Percentiles rank a stretch among this genome's conserved stretches.
phyloP scores from a whole-genome alignment of 108 stramenopile genomes.

The Skeletonema tropicum region DNA sequence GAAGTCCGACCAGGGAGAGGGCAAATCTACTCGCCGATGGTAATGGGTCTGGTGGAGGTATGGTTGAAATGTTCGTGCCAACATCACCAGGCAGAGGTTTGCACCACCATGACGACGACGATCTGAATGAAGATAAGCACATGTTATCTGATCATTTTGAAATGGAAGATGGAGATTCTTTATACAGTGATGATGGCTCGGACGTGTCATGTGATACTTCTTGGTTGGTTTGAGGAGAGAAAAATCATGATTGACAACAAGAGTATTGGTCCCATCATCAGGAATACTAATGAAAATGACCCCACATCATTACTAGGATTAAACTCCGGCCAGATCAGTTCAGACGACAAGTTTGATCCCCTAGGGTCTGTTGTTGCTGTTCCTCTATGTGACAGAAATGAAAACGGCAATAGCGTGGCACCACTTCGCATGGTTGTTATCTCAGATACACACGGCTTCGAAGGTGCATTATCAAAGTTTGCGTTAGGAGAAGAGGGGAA shows the following conservation, averaged over 20 bases:
- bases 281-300: not conserved
- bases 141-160: conserved; percentile 18
- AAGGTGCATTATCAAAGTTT: conserved; percentile 49
- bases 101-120: conserved; percentile 10
- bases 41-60: not conserved
- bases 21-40: conserved; percentile 4
- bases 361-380: conserved; percentile 22
- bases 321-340: conserved; percentile 1
- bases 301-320: not conserved
- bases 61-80: conserved; percentile 27
- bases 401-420: conserved; percentile 14
- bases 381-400: conserved; percentile 16
- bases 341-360: conserved; percentile 28
- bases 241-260: not conserved
- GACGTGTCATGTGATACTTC: conserved; percentile 10
- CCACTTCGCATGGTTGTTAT: conserved; percentile 62
- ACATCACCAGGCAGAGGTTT: conserved; percentile 10
- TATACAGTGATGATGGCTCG: not conserved
- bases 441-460: conserved; percentile 80
- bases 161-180: conserved; percentile 11
- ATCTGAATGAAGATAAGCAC: conserved; percentile 14
- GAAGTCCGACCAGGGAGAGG: conserved; percentile 3
- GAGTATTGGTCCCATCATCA: not conserved
- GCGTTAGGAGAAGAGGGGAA: not conserved
- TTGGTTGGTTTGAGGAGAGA: conserved; percentile 28